phyloP scores from a whole-genome alignment of 441 rosid species.

The Adansonia gregorii region DNA sequence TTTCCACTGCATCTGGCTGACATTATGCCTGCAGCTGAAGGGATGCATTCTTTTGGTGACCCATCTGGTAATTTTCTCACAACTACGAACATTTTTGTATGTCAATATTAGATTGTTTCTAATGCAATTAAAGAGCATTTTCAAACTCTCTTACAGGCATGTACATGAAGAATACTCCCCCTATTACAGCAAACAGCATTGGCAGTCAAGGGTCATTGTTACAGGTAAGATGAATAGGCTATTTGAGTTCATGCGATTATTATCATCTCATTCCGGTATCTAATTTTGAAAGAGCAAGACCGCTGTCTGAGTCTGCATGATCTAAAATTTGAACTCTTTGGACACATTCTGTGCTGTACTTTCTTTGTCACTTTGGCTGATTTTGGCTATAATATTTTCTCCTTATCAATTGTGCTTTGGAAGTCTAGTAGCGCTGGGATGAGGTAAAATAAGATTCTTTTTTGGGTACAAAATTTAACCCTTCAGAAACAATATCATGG shows the following conservation, averaged over 20 bases:
- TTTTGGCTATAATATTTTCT: background rate
- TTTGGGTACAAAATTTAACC: constrained; percentile 7
- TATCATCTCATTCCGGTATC: background rate
- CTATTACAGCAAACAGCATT: constrained; percentile 60
- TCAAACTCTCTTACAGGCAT: constrained; percentile 51
- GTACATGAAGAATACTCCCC: constrained; percentile 59
- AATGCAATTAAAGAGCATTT: constrained; percentile 21
- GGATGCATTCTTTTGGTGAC: constrained; percentile 61
- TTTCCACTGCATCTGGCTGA: constrained; percentile 89
- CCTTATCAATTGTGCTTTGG: background rate
- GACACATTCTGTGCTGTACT: background rate
- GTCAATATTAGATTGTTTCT: constrained; percentile 20
- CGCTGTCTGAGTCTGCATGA: background rate
- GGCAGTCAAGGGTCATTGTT: constrained; percentile 64
- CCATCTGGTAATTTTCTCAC: constrained; percentile 49
- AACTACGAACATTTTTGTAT: constrained; percentile 12
- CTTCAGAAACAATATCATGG: constrained; percentile 6
- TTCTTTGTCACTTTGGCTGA: background rate
- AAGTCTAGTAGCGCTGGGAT: background rate
- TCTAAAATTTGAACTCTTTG: background rate
- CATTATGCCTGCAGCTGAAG: constrained; percentile 61
- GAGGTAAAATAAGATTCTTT: background rate
- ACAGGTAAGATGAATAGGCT: constrained; percentile 51
- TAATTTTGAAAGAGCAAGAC: background rate
- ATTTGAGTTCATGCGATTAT: background rate